These are phyloP conservation scores for Gymnopus androsaceus DNA, from an alignment of 1,284 basidiomycete genomes.

Conservation along the genomic window DNA sequence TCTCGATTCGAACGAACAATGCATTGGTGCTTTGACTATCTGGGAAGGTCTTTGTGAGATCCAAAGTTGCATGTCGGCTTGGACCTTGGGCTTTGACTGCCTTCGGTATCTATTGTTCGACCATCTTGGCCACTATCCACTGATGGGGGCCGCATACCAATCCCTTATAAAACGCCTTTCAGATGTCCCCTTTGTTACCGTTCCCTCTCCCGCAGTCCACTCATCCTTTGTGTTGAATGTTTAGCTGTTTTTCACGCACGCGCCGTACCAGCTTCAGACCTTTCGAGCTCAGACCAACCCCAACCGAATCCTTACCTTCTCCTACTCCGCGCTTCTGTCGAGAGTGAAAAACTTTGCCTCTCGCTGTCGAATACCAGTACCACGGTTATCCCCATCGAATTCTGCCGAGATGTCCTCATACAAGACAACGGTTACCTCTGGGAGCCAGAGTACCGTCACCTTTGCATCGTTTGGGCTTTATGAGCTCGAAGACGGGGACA, in stretches of 20 bases:
- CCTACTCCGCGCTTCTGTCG: neutral
- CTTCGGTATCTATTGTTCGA: neutral
- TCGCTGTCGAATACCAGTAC: neutral
- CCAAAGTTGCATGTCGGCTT: no score
- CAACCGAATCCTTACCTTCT: neutral
- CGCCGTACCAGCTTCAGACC: neutral
- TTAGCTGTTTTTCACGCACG: neutral
- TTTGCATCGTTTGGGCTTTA: neutral
- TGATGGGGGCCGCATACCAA: neutral
- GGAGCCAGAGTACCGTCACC: neutral
- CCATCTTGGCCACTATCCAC: neutral
- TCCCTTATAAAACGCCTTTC: no score
- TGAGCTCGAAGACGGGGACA: neutral
- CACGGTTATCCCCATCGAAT: neutral
- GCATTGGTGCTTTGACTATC: no score
- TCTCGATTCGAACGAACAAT: no score
- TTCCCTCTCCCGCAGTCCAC: no score
- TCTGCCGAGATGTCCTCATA: neutral
- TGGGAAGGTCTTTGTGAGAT: no score
- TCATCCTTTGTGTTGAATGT: no score
- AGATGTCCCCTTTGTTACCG: no score
- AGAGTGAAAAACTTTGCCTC: neutral
- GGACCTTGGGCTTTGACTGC: no score
- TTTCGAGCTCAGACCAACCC: neutral
- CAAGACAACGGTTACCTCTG: neutral